Base-by-base conservation (phyloP, 2,329 filamentous ascomycete genomes). In the Furcasterigmium sp. region DNA sequence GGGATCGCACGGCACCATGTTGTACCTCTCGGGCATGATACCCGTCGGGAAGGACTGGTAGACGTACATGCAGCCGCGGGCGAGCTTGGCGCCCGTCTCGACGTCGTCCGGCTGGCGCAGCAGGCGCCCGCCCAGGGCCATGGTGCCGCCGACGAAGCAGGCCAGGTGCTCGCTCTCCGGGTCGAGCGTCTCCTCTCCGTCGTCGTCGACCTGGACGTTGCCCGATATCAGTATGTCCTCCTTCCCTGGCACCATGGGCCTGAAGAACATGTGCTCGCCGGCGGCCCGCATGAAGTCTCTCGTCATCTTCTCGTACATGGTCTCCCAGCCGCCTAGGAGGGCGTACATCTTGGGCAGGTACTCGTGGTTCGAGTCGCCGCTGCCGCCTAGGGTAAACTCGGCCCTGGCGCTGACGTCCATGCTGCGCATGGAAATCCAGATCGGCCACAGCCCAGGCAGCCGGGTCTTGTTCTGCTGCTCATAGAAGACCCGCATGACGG, bases 401-500 rank as follows among this genome's bases (percentile, higher is more conserved):
- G n/a, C 32, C 32, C 42, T 45, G 30, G 45, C 29, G 11, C 62
- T 45, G 28, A 69, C 67, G 52, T 55, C 67, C 59, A 65, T 69
- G n/a, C 23, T 11, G 10, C 15, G 15, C 15, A 53, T 49, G 37
- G 57, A 49, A 1, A 70, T 72, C 1, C 76, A 75, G 44, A 67
- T 71, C 0, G 91, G 89, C 70, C 91, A 95, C 54, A 95, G 76
- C 2, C 91, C 90, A 2, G 85, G 80, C 8, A 95, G 68, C 3
- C 73, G 72, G 1, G 85, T 91, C 3, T 69, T 68, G 53, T 82
- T 78, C 65, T 95, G 88, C 65, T 84, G 80, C 40, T 84, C 77
- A 48, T 90, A 78, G 20, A 96, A 73, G 8, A 83, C 84, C 56
- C 95, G 73, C 15, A 88, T 94, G 55, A 96, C 87, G 46, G 90